Evolutionary conservation across 257 asterid genomes (phyloP).

Genomic region (Ligustrum vulgare): DNA sequence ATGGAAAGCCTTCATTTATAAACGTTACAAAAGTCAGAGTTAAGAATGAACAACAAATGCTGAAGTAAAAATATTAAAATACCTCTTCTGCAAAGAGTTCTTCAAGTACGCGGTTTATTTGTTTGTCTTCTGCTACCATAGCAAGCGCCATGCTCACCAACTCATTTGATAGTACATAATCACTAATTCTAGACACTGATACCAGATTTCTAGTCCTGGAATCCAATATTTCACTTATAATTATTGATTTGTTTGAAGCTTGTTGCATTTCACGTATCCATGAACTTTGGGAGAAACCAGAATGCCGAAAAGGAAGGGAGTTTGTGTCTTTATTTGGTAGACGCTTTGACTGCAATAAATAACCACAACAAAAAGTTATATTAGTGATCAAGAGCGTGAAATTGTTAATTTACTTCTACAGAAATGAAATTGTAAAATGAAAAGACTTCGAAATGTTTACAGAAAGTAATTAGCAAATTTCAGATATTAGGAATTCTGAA

Average conservation of each 20-base stretch:
- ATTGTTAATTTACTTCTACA: background rate
- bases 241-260: conserved; percentile 91
- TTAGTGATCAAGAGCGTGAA: conserved; percentile 19
- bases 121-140: conserved; percentile 98
- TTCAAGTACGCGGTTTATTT: conserved; percentile 89
- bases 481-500: background rate
- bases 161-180: conserved; percentile 90
- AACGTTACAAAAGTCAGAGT: background rate
- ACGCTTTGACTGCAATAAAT: conserved; percentile 79
- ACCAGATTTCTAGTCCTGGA: conserved; percentile 96
- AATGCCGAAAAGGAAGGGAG: conserved; percentile 58
- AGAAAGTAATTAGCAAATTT: background rate
- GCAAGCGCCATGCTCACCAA: conserved; percentile 99
- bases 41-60: conserved; percentile 1
- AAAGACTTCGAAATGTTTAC: no score
- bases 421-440: background rate
- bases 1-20: background rate
- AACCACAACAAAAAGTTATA: conserved; percentile 22
- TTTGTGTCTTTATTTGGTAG: conserved; percentile 71
- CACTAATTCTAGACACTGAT: conserved; percentile 91
- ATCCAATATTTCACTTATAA: conserved; percentile 94
- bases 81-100: conserved; percentile 98
- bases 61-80: conserved; percentile 13
- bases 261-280: conserved; percentile 98
- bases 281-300: conserved; percentile 89